Evolutionary conservation across 176 grass and related monocot species (phyloP).

Genomic region (Pharus latifolius): DNA sequence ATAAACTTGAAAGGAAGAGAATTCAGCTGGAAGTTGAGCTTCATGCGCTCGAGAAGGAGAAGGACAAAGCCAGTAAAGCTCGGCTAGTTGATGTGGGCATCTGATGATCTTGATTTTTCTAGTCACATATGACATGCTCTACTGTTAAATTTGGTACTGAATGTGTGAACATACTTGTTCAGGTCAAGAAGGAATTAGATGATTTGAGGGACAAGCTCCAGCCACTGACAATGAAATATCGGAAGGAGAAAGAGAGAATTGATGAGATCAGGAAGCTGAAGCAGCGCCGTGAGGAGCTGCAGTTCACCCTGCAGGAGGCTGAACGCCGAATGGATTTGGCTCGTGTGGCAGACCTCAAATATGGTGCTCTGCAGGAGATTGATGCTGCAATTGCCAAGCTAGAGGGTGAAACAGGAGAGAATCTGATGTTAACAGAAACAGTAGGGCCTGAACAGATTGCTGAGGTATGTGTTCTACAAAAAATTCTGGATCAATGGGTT

Average conservation of each 20-base stretch:
- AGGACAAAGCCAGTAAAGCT: constrained; percentile 44
- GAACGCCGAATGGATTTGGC: constrained; percentile 58
- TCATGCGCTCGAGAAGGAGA: constrained; percentile 40
- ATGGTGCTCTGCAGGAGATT: constrained; percentile 41
- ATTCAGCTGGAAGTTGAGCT: constrained; percentile 37
- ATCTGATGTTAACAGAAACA: constrained; percentile 44
- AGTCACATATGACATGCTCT: neutral
- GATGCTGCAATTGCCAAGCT: constrained; percentile 41
- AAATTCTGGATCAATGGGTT: neutral
- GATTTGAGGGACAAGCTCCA: constrained; percentile 58
- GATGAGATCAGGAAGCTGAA: constrained; percentile 51
- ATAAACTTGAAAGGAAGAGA: constrained; percentile 33
- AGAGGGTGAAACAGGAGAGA: constrained; percentile 45
- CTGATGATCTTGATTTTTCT: neutral
- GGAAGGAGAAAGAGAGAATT: constrained; percentile 53
- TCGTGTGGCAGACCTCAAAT: constrained; percentile 48
- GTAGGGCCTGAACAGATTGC: constrained; percentile 66
- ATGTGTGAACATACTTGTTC: neutral
- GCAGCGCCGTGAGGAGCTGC: constrained; percentile 47
- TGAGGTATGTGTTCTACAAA: constrained; percentile 26
- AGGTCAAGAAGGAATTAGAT: constrained; percentile 53
- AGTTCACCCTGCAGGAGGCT: constrained; percentile 39
- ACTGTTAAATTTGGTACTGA: neutral
- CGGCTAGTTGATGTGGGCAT: constrained; percentile 31
- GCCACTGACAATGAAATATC: constrained; percentile 35